These are phyloP conservation scores for Komagataea norvegica DNA, from an alignment of 1,139 yeast species.

Conservation along the genomic window DNA sequence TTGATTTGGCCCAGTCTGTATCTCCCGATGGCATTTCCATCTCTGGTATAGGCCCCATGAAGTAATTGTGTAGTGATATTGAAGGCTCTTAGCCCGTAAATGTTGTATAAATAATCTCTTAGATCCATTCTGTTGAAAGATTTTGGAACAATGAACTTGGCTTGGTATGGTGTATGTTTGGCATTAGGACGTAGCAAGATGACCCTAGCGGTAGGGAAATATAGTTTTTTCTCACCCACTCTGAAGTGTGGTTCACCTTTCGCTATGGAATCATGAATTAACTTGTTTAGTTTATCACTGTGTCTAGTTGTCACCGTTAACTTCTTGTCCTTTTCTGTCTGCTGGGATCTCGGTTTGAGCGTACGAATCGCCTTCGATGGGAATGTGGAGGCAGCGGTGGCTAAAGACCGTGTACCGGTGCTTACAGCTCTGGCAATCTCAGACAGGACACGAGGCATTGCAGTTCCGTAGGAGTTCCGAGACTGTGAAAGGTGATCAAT, in stretches of 20 bases:
- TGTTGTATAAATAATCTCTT: slow-evolving; percentile 83
- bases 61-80: slow-evolving; percentile 81
- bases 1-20: slow-evolving; percentile 77
- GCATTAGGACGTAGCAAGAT: slow-evolving; percentile 83
- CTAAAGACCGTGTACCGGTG: slow-evolving; percentile 19
- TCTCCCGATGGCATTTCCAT: slow-evolving; percentile 60
- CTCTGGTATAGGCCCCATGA: slow-evolving; percentile 65
- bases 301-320: slow-evolving; percentile 23
- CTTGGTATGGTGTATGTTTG: slow-evolving; percentile 92
- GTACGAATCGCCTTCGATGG: slow-evolving; percentile 7
- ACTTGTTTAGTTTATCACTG: slow-evolving; percentile 23
- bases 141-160: slow-evolving; percentile 88
- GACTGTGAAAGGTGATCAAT: too few relatives aligned
- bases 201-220: slow-evolving; percentile 80
- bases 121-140: slow-evolving; percentile 86
- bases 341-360: slow-evolving; percentile 13
- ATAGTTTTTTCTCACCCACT: slow-evolving; percentile 67
- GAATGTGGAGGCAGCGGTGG: slow-evolving; percentile 14
- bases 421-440: slow-evolving; percentile 14
- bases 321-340: slow-evolving; percentile 17
- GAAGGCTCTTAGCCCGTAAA: slow-evolving; percentile 83
- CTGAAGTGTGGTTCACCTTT: slow-evolving; percentile 73
- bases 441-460: slow-evolving; percentile 22
- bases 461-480: too few relatives aligned
- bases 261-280: slow-evolving; percentile 36